Conservation (phyloP, 2,329 filamentous ascomycete species). For the Beauveria brongniartii region DNA sequence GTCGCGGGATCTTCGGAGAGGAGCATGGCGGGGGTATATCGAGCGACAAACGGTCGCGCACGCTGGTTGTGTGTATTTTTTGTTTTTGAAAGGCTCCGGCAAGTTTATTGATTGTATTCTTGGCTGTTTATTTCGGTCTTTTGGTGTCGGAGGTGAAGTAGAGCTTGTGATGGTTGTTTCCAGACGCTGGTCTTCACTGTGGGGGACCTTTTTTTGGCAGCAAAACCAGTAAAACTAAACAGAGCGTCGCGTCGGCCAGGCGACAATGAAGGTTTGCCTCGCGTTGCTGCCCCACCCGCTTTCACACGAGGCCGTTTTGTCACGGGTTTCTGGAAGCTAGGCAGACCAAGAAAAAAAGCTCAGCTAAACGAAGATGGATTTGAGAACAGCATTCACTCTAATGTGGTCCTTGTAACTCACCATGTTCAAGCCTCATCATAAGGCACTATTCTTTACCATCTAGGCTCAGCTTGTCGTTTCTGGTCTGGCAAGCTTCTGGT, state of each 20-base stretch:
- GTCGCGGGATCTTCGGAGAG: conserved; percentile 89
- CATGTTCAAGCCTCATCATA: no score
- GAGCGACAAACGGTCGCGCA: neutral
- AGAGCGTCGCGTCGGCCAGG: conserved; percentile 21
- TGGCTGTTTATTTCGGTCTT: no score
- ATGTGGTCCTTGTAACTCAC: no score
- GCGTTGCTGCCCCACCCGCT: neutral
- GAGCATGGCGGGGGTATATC: conserved; percentile 53
- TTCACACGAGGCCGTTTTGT: neutral
- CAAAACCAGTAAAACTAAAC: conserved; percentile 3
- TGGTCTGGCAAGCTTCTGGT: neutral
- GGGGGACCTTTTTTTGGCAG: neutral
- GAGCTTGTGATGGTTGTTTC: neutral
- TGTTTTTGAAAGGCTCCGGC: no score
- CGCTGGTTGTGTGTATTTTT: neutral
- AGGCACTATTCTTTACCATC: neutral
- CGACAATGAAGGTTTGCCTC: conserved; percentile 19
- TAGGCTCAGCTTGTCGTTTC: neutral
- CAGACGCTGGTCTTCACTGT: neutral
- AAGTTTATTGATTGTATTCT: no score
- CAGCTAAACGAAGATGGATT: neutral
- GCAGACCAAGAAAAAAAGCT: neutral
- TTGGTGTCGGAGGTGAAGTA: no score
- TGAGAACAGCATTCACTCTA: no score
- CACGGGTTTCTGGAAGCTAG: neutral